Conservation (phyloP, 129 eudicot species). For the Escallonia rubra region DNA sequence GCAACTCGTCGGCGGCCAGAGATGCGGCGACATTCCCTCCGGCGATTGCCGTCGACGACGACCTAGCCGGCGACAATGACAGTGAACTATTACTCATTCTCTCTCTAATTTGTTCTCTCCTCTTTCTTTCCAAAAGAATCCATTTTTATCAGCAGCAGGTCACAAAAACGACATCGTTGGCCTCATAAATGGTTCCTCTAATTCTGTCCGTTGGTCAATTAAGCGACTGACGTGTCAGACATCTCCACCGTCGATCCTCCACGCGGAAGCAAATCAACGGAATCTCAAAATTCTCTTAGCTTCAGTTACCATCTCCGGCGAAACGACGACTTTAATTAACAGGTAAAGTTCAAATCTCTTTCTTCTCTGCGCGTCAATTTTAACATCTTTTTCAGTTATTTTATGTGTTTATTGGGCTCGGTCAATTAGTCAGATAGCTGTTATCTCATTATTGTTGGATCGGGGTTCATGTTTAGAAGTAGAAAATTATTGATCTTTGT, state of each 20-base stretch:
- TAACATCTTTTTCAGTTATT: too few species aligned
- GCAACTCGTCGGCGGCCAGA: conserved; percentile 39
- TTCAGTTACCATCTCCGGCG: too few species aligned
- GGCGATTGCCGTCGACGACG: conserved; percentile 45
- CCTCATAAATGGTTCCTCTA: too few species aligned
- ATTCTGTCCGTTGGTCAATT: neutral
- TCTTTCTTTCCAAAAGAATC: neutral
- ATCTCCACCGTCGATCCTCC: too few species aligned
- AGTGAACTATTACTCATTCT: conserved; percentile 57
- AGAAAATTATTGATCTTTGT: too few species aligned
- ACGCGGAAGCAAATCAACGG: too few species aligned
- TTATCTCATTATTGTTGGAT: too few species aligned
- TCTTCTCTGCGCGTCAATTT: neutral
- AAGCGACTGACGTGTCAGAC: too few species aligned
- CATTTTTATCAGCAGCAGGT: neutral
- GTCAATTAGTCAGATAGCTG: too few species aligned
- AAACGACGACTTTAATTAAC: neutral
- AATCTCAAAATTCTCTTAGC: too few species aligned
- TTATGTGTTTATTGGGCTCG: too few species aligned
- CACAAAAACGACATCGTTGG: neutral
- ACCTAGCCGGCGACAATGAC: conserved; percentile 68
- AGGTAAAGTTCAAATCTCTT: neutral
- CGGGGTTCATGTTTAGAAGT: too few species aligned
- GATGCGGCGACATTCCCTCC: conserved; percentile 36
- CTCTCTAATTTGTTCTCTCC: neutral